A percentile compares a stretch with the other conserved stretches of the same genome.
Conservation (phyloP, 1,284 basidiomycete genomes). For the Heterobasidion parviporum region DNA sequence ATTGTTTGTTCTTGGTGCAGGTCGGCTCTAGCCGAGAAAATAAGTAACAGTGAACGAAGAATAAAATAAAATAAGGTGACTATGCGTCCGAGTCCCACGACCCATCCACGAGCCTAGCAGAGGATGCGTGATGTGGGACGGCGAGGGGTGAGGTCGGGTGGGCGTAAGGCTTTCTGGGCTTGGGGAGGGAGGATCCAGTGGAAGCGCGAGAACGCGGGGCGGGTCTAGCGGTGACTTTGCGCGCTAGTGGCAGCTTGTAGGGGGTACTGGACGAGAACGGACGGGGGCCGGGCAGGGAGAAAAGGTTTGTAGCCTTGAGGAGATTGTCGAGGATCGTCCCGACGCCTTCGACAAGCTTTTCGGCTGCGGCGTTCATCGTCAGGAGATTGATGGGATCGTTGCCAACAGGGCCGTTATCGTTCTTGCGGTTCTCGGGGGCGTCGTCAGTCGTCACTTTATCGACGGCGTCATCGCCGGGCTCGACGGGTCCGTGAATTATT, state of each 20-base stretch:
- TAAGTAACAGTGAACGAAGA: neutral
- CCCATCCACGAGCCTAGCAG: neutral
- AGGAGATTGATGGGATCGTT: neutral
- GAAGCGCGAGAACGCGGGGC: neutral
- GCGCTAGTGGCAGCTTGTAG: neutral
- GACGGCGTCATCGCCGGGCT: neutral
- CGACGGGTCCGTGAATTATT: neutral
- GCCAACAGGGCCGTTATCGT: neutral
- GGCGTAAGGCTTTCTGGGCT: neutral
- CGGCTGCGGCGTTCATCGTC: neutral
- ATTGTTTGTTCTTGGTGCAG: neutral
- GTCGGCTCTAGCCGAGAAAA: neutral
- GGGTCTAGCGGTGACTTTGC: neutral
- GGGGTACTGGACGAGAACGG: neutral
- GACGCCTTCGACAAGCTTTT: neutral
- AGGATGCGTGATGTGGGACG: neutral
- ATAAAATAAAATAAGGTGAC: neutral
- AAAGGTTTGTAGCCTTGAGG: neutral
- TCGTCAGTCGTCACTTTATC: neutral
- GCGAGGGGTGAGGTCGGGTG: neutral
- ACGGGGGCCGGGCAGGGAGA: neutral
- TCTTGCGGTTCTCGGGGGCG: neutral
- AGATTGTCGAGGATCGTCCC: neutral
- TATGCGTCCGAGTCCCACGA: neutral
- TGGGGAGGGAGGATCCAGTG: neutral